Conservation (phyloP, 2,329 filamentous ascomycete species). For the Penicillium griseofulvum region DNA sequence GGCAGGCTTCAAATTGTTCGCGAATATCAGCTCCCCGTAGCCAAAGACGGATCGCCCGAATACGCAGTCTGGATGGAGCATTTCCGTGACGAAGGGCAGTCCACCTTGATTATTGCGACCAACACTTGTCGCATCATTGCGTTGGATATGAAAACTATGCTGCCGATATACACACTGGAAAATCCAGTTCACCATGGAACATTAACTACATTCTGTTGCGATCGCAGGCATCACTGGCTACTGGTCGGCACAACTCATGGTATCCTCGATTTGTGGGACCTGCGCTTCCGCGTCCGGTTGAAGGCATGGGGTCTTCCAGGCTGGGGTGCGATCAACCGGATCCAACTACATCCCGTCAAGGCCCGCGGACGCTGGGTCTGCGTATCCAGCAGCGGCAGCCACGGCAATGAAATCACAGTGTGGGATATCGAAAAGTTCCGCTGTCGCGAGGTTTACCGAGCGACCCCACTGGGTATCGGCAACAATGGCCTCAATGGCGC, state of each 20-base stretch:
- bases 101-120: constrained; percentile 82
- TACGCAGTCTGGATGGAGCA: constrained; percentile 89
- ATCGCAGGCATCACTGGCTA: constrained; percentile 84
- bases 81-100: constrained; percentile 76
- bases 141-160: constrained; percentile 85
- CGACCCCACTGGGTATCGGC: constrained; percentile 39
- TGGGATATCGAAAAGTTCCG: constrained; percentile 92
- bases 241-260: constrained; percentile 89
- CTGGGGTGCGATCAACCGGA: constrained; percentile 73
- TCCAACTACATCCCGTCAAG: constrained; percentile 74
- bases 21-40: constrained; percentile 66
- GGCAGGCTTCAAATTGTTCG: constrained; percentile 73
- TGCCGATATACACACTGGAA: constrained; percentile 71
- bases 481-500: constrained; percentile 38
- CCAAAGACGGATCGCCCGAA: constrained; percentile 54
- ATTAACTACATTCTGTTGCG: constrained; percentile 86
- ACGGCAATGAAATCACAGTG: constrained; percentile 79
- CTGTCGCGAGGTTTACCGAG: constrained; percentile 83
- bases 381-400: constrained; percentile 80
- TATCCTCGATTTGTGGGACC: constrained; percentile 89
- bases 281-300: constrained; percentile 86
- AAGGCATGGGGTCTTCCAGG: constrained; percentile 86
- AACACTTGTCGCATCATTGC: constrained; percentile 80
- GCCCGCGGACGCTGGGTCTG: constrained; percentile 82
- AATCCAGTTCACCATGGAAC: constrained; percentile 91